Evolutionary conservation across 2,329 filamentous ascomycete species (phyloP), one percentile per base, ranked within the genome.

Genomic region (Aureobasidium sp.): DNA sequence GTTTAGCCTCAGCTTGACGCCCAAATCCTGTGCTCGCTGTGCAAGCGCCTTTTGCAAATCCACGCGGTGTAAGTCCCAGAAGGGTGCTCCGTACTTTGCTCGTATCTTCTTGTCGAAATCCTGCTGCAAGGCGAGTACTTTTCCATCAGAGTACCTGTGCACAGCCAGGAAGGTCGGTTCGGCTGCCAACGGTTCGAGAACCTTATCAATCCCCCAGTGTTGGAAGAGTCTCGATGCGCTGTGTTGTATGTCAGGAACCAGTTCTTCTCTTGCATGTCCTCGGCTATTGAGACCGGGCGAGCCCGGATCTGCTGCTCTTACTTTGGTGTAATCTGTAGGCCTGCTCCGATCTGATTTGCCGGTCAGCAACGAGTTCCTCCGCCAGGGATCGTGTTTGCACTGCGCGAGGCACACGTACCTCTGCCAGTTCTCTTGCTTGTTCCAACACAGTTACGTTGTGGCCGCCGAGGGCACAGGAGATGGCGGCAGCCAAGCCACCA

Each of bases 21-120:
- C 83, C 0, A 86, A 72, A 23, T 81, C 74, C 60, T 71, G 70
- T 1, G 83, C 83, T 35, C 78, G 73, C 4, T 75, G 72, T 19
- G 76, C 78, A 2, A 87, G 72, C 0, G 79, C 77, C 8, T 76
- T 73, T 63, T 86, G 83, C 19, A 86, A 71, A 66, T 87, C 84
- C 2, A 82, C 82, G 1, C 84, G 79, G 68, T 87, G 84, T n/a
- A 85, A 68, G 57, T 84, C 80, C 40, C 79, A 71, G 64, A 84
- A 85, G 0, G 83, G 83, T 0, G 81, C 79, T 13, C 73, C 73
- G 64, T 86, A 86, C 62, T 79, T 80, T 3, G 69, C 67, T 7
- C 77, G 75, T 60, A 84, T 83, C 23, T 81, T 79, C 23, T 74
- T 68, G 62, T 80, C 70, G 61, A 84, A 86, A n/a, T 75, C 65